Evolutionary conservation across 2,329 filamentous ascomycete genomes (phyloP).

Genomic region (Clonostachys rhizophaga): DNA sequence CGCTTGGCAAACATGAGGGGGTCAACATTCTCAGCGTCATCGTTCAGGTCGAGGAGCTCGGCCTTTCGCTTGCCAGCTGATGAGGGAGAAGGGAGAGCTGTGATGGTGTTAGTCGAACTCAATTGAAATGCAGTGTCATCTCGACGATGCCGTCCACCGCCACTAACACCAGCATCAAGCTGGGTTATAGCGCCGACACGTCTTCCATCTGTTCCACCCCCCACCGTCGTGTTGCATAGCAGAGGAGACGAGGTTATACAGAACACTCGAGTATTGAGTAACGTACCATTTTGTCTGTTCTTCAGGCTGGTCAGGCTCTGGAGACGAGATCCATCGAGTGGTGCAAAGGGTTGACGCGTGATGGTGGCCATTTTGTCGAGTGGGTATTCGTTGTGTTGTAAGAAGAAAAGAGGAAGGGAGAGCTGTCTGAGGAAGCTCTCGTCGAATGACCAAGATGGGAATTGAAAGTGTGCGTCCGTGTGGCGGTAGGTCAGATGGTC

Average conservation of each 20-base stretch:
- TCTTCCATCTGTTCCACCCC: neutral
- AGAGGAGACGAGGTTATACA: neutral
- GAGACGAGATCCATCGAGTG: slow-evolving; percentile 63
- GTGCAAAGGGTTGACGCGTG: slow-evolving; percentile 70
- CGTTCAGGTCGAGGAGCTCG: slow-evolving; percentile 36
- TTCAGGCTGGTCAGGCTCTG: slow-evolving; percentile 71
- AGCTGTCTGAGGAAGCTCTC: too few species aligned
- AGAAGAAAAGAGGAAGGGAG: neutral
- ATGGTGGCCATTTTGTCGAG: slow-evolving; percentile 44
- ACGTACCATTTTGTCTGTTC: slow-evolving; percentile 71
- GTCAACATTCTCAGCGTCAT: slow-evolving; percentile 60
- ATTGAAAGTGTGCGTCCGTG: too few species aligned
- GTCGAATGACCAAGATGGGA: too few species aligned
- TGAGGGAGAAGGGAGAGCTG: slow-evolving; percentile 27
- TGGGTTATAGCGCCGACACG: neutral
- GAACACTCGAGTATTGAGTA: neutral
- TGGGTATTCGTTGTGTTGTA: neutral
- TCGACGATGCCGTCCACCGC: too few species aligned
- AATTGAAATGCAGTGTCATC: neutral
- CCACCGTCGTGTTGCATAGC: neutral
- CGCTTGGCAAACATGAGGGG: slow-evolving; percentile 54
- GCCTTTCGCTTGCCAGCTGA: slow-evolving; percentile 53
- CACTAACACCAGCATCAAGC: too few species aligned
- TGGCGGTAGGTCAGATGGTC: too few species aligned
- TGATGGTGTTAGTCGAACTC: neutral